Conservation (phyloP, 2,329 filamentous ascomycete genomes). For the Colletotrichum sp. region DNA sequence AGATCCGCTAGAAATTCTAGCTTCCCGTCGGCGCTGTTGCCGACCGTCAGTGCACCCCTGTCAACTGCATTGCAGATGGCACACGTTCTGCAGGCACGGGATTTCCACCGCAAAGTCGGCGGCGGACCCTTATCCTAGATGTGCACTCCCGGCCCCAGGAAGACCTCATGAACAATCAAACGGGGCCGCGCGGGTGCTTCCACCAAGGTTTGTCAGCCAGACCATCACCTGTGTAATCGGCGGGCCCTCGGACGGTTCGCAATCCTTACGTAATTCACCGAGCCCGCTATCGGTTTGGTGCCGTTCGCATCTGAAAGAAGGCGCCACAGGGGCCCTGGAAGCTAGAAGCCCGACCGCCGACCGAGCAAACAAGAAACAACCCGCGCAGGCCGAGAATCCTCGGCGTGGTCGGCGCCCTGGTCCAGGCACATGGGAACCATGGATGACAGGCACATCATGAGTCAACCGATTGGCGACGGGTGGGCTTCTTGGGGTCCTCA, state of each 20-base stretch:
- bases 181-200: constrained; percentile 2
- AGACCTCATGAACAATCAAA: not conserved
- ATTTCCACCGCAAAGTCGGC: not conserved
- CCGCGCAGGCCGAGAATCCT: constrained; percentile 6
- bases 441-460: constrained; percentile 9
- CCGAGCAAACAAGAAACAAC: not conserved
- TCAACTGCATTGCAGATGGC: not conserved
- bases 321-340: not conserved
- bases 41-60: not conserved
- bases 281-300: not conserved
- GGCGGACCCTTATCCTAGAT: not conserved
- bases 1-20: not conserved
- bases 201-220: not conserved
- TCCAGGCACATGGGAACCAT: not conserved
- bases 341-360: constrained; percentile 6
- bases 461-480: constrained; percentile 5
- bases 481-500: not conserved
- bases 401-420: constrained; percentile 7
- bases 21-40: not conserved
- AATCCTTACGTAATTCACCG: not conserved
- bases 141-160: not conserved
- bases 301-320: not conserved
- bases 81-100: not conserved
- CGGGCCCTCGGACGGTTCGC: not conserved
- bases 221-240: not conserved